Conservation (phyloP, 2,329 filamentous ascomycete species). For the Aspergillus arachidicola region DNA sequence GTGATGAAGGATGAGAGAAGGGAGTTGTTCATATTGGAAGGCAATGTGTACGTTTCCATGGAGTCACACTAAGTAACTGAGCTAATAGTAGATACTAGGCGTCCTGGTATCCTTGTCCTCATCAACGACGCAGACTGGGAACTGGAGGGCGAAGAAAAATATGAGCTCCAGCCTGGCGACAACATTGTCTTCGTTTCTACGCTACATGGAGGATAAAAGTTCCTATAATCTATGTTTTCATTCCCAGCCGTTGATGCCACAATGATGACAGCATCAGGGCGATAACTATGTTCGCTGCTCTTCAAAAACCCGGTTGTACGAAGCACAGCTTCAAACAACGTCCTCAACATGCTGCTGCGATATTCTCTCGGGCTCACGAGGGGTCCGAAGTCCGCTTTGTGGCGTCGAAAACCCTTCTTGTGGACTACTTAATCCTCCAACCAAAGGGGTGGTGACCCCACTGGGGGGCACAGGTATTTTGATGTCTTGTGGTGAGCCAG, state of each 20-base stretch:
- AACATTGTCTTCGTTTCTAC: conserved; percentile 96
- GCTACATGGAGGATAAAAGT: conserved; percentile 77
- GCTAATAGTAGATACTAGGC: conserved; percentile 54
- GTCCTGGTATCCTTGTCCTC: conserved; percentile 90
- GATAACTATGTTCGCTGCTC: background rate
- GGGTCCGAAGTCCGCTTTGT: conserved; percentile 44
- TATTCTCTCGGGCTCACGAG: conserved; percentile 47
- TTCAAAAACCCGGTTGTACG: conserved; percentile 4
- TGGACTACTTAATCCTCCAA: conserved; percentile 45
- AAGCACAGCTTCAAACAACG: conserved; percentile 37
- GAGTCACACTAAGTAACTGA: background rate
- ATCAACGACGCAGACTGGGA: conserved; percentile 99
- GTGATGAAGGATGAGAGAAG: conserved; percentile 83
- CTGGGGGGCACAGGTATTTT: conserved; percentile 72
- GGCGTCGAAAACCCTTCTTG: conserved; percentile 46
- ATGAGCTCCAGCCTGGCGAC: conserved; percentile 79
- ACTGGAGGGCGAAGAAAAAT: conserved; percentile 89
- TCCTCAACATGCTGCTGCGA: conserved; percentile 49
- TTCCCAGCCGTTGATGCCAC: conserved; percentile 6
- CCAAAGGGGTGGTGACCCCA: conserved; percentile 48
- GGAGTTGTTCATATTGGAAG: conserved; percentile 87
- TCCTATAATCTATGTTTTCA: conserved; percentile 8
- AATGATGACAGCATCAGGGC: conserved; percentile 1
- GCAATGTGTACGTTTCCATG: conserved; percentile 71
- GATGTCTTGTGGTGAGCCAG: conserved; percentile 78